Evolutionary conservation across 2,329 filamentous ascomycete species (phyloP), one percentile per base, ranked within the genome.

Genomic region (Pyrenochaeta sp.): DNA sequence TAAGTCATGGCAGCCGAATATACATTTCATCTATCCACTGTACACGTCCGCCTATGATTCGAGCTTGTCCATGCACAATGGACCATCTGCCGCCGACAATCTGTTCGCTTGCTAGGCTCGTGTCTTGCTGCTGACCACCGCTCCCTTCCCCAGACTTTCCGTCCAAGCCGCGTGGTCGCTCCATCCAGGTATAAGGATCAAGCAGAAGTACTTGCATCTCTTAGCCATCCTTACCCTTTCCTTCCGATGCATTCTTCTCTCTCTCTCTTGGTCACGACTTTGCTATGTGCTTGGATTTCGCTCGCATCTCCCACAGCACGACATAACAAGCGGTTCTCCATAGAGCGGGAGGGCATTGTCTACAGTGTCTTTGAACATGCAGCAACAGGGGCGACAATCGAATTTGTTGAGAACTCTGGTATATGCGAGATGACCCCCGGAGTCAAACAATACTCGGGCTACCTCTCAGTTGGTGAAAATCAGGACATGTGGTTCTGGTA

Each of bases 341-440:
- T 63, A 8, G 53, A 60, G 30, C 52, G 56, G 20, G 46, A 48
- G 18, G 59, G 60, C 11, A 49, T 61, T 7, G 37, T 44, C 7
- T 64, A 63, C 47, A 60, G 60, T 45, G 60, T 65, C 11, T 65
- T 65, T 37, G 62, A 65, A 35, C 62, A 64, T 50, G 59, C 53
- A 17, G 55, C 53, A 11, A 65, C 62, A 2, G 62, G 62, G 6
- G 55, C 60, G 3, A 52, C 42, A 35, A 47, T 65, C 7, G 60
- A 65, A 35, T 65, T 55, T 41, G 57, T 65, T 35, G 54, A 53
- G 14, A 61, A 64, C 44, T 61, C 58, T 10, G 79, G 79, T 4
- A 79, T 80, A 45, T 81, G 79, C 53, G 79, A 82, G 65, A 77
- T 74, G 3, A 78, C 77, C 4, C 74, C 75, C 1, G 73, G 74